Evolutionary conservation across 768 basidiomycete species (phyloP).

Genomic region (Xerocomus potaroensis): DNA sequence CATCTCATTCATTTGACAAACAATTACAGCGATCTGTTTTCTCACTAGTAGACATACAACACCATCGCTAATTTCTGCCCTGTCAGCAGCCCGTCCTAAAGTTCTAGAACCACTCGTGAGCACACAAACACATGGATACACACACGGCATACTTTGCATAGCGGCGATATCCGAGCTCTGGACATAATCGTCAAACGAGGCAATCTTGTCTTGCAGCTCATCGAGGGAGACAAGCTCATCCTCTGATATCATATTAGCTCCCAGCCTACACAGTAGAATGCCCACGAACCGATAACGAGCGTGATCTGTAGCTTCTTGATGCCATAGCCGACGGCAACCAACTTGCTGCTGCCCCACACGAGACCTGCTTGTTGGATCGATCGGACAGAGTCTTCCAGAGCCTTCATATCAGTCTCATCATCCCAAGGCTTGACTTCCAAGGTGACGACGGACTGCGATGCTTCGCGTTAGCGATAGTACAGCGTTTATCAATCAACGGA

Average conservation of each 20-base stretch:
- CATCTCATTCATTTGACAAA: conserved; percentile 7
- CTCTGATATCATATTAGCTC: conserved; percentile 47
- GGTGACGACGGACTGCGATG: conserved; percentile 91
- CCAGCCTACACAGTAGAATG: not conserved
- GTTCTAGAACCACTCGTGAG: conserved; percentile 17
- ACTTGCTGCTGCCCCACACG: conserved; percentile 92
- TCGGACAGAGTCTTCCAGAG: conserved; percentile 77
- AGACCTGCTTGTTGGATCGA: conserved; percentile 87
- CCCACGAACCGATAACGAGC: conserved; percentile 49
- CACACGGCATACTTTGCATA: conserved; percentile 70
- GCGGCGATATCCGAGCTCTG: conserved; percentile 91
- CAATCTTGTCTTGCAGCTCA: conserved; percentile 88
- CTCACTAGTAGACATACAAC: conserved; percentile 10
- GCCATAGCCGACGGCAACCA: conserved; percentile 89
- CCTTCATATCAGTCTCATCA: conserved; percentile 96
- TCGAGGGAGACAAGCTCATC: conserved; percentile 92
- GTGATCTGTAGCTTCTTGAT: conserved; percentile 88
- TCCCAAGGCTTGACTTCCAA: conserved; percentile 99
- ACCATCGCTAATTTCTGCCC: not conserved
- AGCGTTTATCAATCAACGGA: not conserved
- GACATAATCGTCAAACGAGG: conserved; percentile 81
- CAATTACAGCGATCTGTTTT: conserved; percentile 9
- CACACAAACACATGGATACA: not conserved
- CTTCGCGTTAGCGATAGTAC: conserved; percentile 10
- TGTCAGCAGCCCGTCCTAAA: conserved; percentile 13